Conservation (phyloP, 345 rosid species). For the Capsella bursapastoris region DNA sequence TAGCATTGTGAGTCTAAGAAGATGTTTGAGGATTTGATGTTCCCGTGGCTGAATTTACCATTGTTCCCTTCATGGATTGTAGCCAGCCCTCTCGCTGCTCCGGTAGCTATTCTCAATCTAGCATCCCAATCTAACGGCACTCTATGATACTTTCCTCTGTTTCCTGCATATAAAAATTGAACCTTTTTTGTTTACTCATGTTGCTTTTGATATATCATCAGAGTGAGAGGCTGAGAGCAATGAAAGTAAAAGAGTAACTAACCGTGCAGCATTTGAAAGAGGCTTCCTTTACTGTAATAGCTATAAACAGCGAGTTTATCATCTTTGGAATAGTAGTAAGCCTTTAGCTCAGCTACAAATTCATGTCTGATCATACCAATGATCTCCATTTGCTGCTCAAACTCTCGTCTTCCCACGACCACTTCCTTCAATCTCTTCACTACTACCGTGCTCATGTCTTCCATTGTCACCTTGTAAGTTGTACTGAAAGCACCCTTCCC, state of each 20-base stretch:
- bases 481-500: slow-evolving; percentile 85
- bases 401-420: slow-evolving; percentile 74
- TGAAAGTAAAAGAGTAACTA: slow-evolving; percentile 20
- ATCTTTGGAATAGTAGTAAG: slow-evolving; percentile 87
- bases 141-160: slow-evolving; percentile 52
- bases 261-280: slow-evolving; percentile 81
- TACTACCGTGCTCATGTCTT: slow-evolving; percentile 62
- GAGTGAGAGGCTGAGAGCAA: not conserved
- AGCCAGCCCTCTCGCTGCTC: slow-evolving; percentile 79
- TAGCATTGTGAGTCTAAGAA: slow-evolving; percentile 62
- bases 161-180: slow-evolving; percentile 27
- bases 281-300: slow-evolving; percentile 67
- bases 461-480: slow-evolving; percentile 70
- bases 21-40: slow-evolving; percentile 82
- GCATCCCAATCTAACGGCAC: slow-evolving; percentile 73
- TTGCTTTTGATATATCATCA: not conserved
- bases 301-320: slow-evolving; percentile 89
- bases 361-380: slow-evolving; percentile 78
- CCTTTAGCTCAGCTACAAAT: slow-evolving; percentile 82
- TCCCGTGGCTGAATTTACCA: slow-evolving; percentile 74
- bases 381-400: slow-evolving; percentile 94
- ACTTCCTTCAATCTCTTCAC: slow-evolving; percentile 92
- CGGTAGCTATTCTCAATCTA: slow-evolving; percentile 68
- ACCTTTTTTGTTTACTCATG: slow-evolving; percentile 7
- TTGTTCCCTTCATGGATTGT: slow-evolving; percentile 64